phyloP scores from a whole-genome alignment of 2,329 filamentous ascomycete species.

The Graphilbum ipis-grandicollis region DNA sequence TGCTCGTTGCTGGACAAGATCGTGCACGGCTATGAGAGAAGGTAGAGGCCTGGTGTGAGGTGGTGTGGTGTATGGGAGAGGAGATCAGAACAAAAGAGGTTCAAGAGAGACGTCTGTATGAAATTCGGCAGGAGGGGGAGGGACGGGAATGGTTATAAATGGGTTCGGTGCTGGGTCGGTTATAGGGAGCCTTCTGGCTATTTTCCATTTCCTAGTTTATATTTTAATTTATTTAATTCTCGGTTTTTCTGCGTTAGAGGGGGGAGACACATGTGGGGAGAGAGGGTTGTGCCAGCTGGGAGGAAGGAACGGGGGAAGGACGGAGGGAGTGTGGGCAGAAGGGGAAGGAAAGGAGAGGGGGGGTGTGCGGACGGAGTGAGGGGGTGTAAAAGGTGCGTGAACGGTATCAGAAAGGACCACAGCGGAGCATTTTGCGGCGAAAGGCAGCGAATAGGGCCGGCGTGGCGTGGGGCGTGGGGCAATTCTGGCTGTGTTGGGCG shows the following conservation, averaged over 20 bases:
- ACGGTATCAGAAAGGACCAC: no score
- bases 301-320: constrained; percentile 1
- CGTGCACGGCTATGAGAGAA: no score
- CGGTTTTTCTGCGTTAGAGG: constrained; percentile 2
- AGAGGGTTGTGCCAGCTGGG: constrained; percentile 2
- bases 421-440: no score
- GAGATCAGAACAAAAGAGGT: constrained; percentile 1
- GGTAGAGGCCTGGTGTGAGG: neutral
- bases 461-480: neutral
- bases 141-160: constrained; percentile 10
- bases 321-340: constrained; percentile 1
- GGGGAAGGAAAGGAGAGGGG: constrained; percentile 2
- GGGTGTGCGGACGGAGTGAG: neutral
- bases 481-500: neutral
- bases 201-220: constrained; percentile 3
- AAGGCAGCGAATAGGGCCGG: neutral
- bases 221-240: constrained; percentile 3
- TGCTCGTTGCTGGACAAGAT: no score
- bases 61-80: neutral
- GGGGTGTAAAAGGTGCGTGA: neutral
- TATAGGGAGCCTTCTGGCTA: constrained; percentile 5
- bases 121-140: constrained; percentile 4
- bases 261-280: constrained; percentile 8
- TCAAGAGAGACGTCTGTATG: constrained; percentile 2
- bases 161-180: constrained; percentile 7